Evolutionary conservation across 495 filamentous ascomycete genomes (phyloP).

Genomic region (Neurospora tetraspora): DNA sequence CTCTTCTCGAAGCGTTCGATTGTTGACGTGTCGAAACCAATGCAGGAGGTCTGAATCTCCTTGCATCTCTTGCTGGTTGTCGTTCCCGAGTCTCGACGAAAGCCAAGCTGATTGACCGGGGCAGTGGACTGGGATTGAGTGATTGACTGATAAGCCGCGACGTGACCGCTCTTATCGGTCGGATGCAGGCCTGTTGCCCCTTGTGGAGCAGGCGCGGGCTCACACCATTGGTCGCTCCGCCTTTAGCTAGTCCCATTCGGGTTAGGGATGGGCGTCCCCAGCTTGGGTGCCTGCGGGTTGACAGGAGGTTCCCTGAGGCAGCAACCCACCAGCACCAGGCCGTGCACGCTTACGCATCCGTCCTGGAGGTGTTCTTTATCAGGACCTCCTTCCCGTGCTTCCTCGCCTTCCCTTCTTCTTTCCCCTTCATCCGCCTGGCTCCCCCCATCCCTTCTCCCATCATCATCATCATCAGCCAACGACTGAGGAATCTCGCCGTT

Average conservation of each 20-base stretch:
- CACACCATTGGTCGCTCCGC: constrained; percentile 20
- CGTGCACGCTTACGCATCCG: constrained; percentile 17
- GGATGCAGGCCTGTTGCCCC: constrained; percentile 10
- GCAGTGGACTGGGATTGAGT: not conserved
- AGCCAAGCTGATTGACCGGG: not conserved
- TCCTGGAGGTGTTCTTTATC: constrained; percentile 18
- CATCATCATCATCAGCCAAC: constrained; percentile 29
- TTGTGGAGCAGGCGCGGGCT: constrained; percentile 3
- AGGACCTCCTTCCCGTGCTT: constrained; percentile 25
- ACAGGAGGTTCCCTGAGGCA: constrained; percentile 16
- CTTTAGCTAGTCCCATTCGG: constrained; percentile 11
- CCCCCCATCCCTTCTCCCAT: constrained; percentile 25
- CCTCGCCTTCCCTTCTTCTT: constrained; percentile 15
- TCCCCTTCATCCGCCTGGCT: constrained; percentile 17
- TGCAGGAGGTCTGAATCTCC: not conserved
- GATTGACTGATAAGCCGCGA: not conserved
- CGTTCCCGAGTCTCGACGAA: not conserved
- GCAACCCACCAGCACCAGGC: constrained; percentile 1
- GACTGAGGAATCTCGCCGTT: constrained; percentile 19
- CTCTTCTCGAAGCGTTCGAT: not conserved
- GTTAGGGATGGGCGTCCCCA: constrained; percentile 9
- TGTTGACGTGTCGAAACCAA: not conserved
- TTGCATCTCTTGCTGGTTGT: constrained; percentile 1
- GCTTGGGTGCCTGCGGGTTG: constrained; percentile 5
- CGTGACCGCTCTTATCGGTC: constrained; percentile 7